Evolutionary conservation across 73 alveolate species (phyloP), one percentile per base, ranked within the genome.

Genomic region (Uronychia binucleata): DNA sequence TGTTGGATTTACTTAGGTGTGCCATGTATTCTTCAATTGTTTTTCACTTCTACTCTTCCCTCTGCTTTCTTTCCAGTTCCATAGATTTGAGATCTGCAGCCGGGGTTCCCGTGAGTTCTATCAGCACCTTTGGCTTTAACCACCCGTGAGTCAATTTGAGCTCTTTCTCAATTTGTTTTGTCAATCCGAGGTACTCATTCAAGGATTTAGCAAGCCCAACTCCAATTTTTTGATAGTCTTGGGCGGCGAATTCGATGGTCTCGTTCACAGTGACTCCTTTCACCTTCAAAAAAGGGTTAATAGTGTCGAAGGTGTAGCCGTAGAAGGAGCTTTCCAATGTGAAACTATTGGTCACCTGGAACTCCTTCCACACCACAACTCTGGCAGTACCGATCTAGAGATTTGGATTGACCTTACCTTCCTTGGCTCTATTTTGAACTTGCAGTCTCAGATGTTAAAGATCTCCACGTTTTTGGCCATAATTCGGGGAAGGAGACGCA

Each of bases 21-120:
- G 19, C 67, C 67, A 46, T 87, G 29, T 80, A 87, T 35, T 80
- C 84, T 35, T 87, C 93, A 29, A 87, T 87, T 26, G 34, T 31
- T 29, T 35, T 80, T 25, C 82, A 30, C 58, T 87, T 87, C 27
- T 31, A 60, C 75, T 81, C 89, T 34, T 81, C 86, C 59, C 77
- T 87, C n/a, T 59, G 1, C 59, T 74, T 46, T 35, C 75, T 34
- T 0, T 58, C 84, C 33, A 57, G 14, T 31, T 87, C 93, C 1
- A 26, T 25, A 14, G 85, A 76, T 26, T 75, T 74, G 59, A 79
- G 33, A 31, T 87, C 89, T 1, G 88, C 88, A 13, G 93, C 93
- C 28, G 93, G 93, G n/a, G 83, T 81, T 0, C 93, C 93, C 28
- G 93, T 87, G 19, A 87, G 83, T 33, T 87, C 89, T 14, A 87